phyloP scores from a whole-genome alignment of 1,284 basidiomycete genomes.

The Cerioporus squamosus region DNA sequence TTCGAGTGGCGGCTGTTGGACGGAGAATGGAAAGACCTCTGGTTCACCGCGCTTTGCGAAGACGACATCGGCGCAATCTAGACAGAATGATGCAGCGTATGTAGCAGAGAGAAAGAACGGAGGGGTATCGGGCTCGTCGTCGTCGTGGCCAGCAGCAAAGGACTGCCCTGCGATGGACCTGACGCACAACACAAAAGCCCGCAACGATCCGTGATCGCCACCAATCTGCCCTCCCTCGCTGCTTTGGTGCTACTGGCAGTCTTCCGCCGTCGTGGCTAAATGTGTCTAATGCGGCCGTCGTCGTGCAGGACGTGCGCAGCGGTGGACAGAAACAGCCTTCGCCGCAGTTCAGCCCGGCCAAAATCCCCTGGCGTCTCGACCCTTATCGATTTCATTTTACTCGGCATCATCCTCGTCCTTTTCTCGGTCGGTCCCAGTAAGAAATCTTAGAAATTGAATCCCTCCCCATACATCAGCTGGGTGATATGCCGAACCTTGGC shows the following conservation, averaged over 20 bases:
- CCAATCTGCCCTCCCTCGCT: neutral
- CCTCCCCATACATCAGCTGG: neutral
- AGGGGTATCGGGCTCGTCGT: conserved; percentile 9
- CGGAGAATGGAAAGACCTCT: conserved; percentile 34
- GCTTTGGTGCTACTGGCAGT: neutral
- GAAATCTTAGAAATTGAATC: neutral
- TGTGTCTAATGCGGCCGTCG: conserved; percentile 13
- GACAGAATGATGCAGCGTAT: conserved; percentile 9
- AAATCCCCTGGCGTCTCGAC: neutral
- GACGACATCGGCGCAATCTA: conserved; percentile 28
- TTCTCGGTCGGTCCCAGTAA: conserved; percentile 1
- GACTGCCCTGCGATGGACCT: neutral
- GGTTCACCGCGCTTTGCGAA: conserved; percentile 43
- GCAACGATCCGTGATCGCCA: conserved; percentile 19
- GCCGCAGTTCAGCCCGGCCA: conserved; percentile 1
- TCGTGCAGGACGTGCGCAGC: conserved; percentile 6
- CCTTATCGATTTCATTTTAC: conserved; percentile 27
- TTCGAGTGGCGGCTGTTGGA: conserved; percentile 58
- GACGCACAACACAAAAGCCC: conserved; percentile 10
- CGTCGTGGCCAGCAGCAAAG: conserved; percentile 20
- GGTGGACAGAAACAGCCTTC: conserved; percentile 9
- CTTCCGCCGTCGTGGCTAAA: neutral
- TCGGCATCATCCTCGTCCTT: neutral
- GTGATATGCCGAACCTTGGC: neutral
- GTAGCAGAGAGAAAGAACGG: conserved; percentile 5